A percentile compares a stretch with the other conserved stretches of the same genome.
Evolutionary conservation across 1,139 yeast species (phyloP).

Genomic region (Diutina scorzettiae): DNA sequence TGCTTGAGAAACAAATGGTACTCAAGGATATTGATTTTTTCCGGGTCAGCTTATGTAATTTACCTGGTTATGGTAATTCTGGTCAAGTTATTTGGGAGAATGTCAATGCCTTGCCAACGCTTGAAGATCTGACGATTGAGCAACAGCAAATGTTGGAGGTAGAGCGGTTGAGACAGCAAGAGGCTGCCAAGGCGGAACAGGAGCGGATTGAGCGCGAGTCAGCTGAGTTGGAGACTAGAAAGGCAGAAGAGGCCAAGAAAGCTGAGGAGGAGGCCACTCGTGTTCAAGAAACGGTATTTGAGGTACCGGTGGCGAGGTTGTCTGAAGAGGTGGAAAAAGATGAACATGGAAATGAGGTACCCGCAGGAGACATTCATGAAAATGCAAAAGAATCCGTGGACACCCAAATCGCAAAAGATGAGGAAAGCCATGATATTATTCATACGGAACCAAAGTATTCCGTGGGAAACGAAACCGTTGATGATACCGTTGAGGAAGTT

Average conservation of each 20-base stretch:
- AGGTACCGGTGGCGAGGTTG: background rate
- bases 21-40: conserved; percentile 57
- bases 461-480: background rate
- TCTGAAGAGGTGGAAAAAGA: background rate
- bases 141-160: conserved; percentile 24
- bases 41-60: conserved; percentile 43
- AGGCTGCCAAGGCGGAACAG: conserved; percentile 11
- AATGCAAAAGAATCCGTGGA: background rate
- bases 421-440: background rate
- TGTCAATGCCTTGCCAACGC: conserved; percentile 43
- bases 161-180: conserved; percentile 6
- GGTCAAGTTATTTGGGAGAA: conserved; percentile 59
- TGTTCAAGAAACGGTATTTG: background rate
- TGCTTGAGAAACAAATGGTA: conserved; percentile 40
- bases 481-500: background rate
- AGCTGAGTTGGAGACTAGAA: background rate
- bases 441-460: background rate
- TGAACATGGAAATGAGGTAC: background rate
- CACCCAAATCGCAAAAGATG: background rate
- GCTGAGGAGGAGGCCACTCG: background rate
- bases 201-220: conserved; percentile 6
- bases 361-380: background rate
- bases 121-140: conserved; percentile 39
- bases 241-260: conserved; percentile 6
- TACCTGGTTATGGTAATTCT: conserved; percentile 54